These are phyloP conservation scores for Cyclotella kingstonii DNA, from an alignment of 108 stramenopile genomes.

Conservation along the genomic window DNA sequence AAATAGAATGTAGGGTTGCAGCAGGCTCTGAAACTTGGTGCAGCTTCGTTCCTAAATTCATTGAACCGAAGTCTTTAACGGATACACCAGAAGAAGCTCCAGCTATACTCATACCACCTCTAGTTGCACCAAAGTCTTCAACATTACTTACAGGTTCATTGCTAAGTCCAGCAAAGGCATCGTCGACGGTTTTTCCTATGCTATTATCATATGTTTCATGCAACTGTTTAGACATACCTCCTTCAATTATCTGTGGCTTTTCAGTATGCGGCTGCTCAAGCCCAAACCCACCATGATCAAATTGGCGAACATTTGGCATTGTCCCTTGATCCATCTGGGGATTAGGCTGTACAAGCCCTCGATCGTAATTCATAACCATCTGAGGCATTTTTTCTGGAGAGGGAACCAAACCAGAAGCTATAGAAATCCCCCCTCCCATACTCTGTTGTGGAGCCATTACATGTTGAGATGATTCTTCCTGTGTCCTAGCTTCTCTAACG, in stretches of 20 bases:
- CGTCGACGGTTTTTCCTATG: conserved; percentile 65
- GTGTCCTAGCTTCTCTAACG: conserved; percentile 43
- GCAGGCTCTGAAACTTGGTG: not conserved
- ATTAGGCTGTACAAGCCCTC: too few species aligned
- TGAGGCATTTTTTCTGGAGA: conserved; percentile 24
- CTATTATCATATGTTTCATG: conserved; percentile 38
- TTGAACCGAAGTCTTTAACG: too few species aligned
- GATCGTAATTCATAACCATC: not conserved
- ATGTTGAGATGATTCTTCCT: conserved; percentile 24
- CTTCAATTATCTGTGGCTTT: conserved; percentile 8
- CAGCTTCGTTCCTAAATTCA: too few species aligned
- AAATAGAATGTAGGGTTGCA: not conserved
- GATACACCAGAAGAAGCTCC: not conserved
- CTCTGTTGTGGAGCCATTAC: conserved; percentile 7
- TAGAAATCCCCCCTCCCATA: not conserved
- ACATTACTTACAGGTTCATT: conserved; percentile 25
- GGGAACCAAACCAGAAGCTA: conserved; percentile 12
- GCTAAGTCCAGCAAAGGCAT: conserved; percentile 81
- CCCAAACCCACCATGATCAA: not conserved
- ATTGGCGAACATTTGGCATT: not conserved
- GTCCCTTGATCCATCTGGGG: not conserved
- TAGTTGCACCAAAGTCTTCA: conserved; percentile 25
- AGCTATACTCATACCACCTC: conserved; percentile 13
- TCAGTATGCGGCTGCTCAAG: conserved; percentile 34
- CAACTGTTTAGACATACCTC: conserved; percentile 6